A percentile compares a stretch with the other conserved stretches of the same genome.
These are phyloP conservation scores for Daldinia vernicosa DNA, from an alignment of 495 filamentous ascomycete genomes.

Conservation along the genomic window DNA sequence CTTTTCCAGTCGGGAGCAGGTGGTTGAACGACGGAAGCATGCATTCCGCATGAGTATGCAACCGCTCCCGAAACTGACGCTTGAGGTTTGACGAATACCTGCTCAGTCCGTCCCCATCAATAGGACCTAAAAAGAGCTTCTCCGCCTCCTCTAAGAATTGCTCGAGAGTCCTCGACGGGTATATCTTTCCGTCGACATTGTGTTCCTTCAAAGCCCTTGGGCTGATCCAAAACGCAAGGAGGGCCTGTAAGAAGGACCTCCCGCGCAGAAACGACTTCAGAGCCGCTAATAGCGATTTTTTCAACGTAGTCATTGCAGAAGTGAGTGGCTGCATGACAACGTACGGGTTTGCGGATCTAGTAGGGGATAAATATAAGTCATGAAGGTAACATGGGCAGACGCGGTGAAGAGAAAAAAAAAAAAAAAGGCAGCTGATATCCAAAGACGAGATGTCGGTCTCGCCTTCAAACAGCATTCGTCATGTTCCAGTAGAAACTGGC, in stretches of 20 bases:
- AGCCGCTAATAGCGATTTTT: constrained; percentile 53
- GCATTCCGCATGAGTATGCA: constrained; percentile 57
- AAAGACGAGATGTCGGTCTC: constrained; percentile 20
- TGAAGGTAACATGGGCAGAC: constrained; percentile 37
- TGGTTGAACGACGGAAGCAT: constrained; percentile 73
- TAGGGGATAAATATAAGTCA: constrained; percentile 42
- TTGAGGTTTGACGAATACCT: constrained; percentile 56
- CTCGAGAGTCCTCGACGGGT: constrained; percentile 39
- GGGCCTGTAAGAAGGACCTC: constrained; percentile 60
- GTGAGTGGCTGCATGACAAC: constrained; percentile 57
- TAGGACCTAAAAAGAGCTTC: constrained; percentile 49
- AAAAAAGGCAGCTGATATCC: constrained; percentile 30
- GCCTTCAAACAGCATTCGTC: constrained; percentile 39
- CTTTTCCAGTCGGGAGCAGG: constrained; percentile 75
- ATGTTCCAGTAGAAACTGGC: constrained; percentile 43
- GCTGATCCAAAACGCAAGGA: constrained; percentile 60
- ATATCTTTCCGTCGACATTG: constrained; percentile 42
- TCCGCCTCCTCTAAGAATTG: constrained; percentile 50
- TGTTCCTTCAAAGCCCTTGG: constrained; percentile 49
- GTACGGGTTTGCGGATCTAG: constrained; percentile 27
- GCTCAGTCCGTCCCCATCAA: constrained; percentile 49
- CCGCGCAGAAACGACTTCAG: constrained; percentile 61
- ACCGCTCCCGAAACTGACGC: constrained; percentile 56
- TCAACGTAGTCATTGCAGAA: constrained; percentile 58
- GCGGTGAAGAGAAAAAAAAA: constrained; percentile 3